Base-by-base conservation (phyloP, 2,329 filamentous ascomycete species). In the Achaetomium macrosporum region DNA sequence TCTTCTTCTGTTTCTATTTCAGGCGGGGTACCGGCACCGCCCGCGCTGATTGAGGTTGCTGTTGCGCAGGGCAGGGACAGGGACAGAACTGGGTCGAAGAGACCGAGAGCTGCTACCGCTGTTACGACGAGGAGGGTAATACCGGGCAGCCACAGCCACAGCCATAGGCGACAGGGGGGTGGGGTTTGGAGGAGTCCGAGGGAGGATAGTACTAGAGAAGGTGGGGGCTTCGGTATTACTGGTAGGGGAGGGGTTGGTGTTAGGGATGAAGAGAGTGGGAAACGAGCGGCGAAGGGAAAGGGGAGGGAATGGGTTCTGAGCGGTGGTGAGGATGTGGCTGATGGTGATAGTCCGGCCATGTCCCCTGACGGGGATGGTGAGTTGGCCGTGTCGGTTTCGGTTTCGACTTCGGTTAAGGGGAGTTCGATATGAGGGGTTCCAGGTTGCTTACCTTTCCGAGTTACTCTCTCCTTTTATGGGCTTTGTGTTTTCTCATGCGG, bases 221-320 rank as follows among this genome's bases (percentile, higher is more conserved):
- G 1, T 15, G 51, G 16, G 1, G 17, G 3, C 7, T 19, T 44
- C 42, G 56, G 16, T 49, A 54, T 48, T 43, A 55, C 54, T 30
- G 48, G 55, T 16, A 39, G 33, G 25, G 42, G 37, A 12, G 43
- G 19, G 5, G 7, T 12, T 16, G 30, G 19, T 5, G 30, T 15
- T 3, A 40, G 19, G 10, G 15, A 15, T 13, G 47, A 31, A 20
- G 19, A 4, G 5, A 10, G 13, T 16, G 15, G 7, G 2, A 40
- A 41, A 56, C 65, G 63, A 45, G 65, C 63, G 37, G 54, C 43
- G 11, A 76, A 74, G 62, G 71, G 71, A 1, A 81, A 81, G 60
- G 76, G 73, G 1, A 80, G 78, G 60, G 72, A 72, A 13, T 15
- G 29, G 35, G 49, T 17, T 40, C 30, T 66, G 31, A 68, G 68